Evolutionary conservation across 176 grass and related monocot genomes (phyloP).

Genomic region (Aegilops speltoides): DNA sequence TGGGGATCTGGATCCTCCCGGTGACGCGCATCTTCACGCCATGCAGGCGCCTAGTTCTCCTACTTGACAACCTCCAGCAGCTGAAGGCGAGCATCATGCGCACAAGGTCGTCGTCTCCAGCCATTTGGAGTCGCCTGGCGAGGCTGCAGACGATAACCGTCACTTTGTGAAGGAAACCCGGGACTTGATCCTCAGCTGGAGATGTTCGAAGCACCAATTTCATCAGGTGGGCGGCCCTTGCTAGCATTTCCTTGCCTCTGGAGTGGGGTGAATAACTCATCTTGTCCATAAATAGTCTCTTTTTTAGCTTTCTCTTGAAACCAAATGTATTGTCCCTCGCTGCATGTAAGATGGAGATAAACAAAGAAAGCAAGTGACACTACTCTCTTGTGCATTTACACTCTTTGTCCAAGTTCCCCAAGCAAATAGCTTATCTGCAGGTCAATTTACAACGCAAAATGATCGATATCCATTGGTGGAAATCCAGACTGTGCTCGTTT

Average conservation of each 20-base stretch:
- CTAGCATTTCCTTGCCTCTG: conserved; percentile 1
- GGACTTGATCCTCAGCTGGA: neutral
- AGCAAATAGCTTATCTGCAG: conserved; percentile 1
- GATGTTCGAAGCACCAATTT: conserved; percentile 14
- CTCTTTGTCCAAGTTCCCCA: neutral
- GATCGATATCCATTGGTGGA: conserved; percentile 71
- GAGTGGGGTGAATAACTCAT: conserved; percentile 1
- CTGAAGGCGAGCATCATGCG: conserved; percentile 43
- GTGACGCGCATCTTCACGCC: conserved; percentile 63
- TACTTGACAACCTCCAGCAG: conserved; percentile 52
- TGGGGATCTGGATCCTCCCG: conserved; percentile 58
- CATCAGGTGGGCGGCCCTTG: conserved; percentile 29
- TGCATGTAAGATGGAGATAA: conserved; percentile 22
- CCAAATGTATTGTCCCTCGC: conserved; percentile 12
- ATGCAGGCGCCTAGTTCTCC: conserved; percentile 49
- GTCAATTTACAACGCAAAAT: conserved; percentile 52
- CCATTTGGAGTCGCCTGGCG: conserved; percentile 32
- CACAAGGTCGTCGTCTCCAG: conserved; percentile 35
- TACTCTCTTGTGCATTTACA: conserved; percentile 21
- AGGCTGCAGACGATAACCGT: conserved; percentile 52
- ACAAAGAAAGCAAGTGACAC: conserved; percentile 20
- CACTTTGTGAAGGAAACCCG: conserved; percentile 29
- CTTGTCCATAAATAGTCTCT: conserved; percentile 3
- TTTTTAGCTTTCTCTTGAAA: conserved; percentile 25
- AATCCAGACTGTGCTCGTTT: conserved; percentile 56